Conservation (phyloP, 352 stramenopile genomes). For the Globisporangium nunn region DNA sequence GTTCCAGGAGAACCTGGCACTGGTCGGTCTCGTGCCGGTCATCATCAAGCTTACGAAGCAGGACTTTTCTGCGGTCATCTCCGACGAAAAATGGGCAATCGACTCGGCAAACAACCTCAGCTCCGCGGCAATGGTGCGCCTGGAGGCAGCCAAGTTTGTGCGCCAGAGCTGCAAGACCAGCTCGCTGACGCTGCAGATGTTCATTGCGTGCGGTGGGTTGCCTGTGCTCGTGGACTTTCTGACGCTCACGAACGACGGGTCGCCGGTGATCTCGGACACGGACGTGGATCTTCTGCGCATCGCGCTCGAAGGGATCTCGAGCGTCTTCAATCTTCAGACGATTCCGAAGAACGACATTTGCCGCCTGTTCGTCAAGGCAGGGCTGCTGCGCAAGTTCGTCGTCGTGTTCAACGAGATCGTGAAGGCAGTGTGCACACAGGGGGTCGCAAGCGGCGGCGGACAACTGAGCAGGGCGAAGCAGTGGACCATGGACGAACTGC, state of each 20-base stretch:
- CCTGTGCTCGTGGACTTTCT: conserved; percentile 84
- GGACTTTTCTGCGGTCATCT: conserved; percentile 17
- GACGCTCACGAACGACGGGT: conserved; percentile 20
- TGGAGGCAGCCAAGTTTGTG: conserved; percentile 87
- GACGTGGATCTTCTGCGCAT: conserved; percentile 71
- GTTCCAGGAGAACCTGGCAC: conserved; percentile 89
- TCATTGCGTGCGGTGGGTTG: conserved; percentile 88
- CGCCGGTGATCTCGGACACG: conserved; percentile 16
- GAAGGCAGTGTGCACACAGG: conserved; percentile 17
- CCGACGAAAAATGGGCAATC: conserved; percentile 11
- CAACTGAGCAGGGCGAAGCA: conserved; percentile 3
- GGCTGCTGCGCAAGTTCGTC: conserved; percentile 85
- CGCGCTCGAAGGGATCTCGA: conserved; percentile 86
- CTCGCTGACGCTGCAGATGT: conserved; percentile 89
- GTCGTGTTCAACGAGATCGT: conserved; percentile 81
- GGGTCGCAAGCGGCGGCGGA: not conserved
- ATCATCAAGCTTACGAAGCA: conserved; percentile 86
- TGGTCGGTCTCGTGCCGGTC: conserved; percentile 86
- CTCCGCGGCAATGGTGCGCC: conserved; percentile 53
- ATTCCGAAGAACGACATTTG: conserved; percentile 93
- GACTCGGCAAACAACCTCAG: conserved; percentile 14
- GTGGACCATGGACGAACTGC: conserved; percentile 63
- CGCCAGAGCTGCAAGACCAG: conserved; percentile 85
- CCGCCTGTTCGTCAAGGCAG: conserved; percentile 91
- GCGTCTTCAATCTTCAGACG: conserved; percentile 88